Percentiles rank a stretch among this genome's conserved stretches.
Conservation (phyloP, 225 moss, liverwort and hornwort genomes). For the Thuidium tamariscinum region DNA sequence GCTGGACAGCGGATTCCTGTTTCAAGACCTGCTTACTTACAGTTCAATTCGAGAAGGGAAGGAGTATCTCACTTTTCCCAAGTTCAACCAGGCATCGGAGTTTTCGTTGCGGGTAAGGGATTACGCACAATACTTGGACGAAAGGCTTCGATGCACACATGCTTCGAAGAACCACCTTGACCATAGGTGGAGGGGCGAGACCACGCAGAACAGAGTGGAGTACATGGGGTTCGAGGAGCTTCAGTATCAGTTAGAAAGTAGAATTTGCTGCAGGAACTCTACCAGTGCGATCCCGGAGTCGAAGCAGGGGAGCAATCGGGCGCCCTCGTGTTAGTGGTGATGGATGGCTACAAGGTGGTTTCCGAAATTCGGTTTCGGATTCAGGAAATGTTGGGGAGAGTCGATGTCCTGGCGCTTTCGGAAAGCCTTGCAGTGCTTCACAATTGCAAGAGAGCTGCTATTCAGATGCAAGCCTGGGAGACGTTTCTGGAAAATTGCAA, state of each 20-base stretch:
- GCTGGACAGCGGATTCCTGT: conserved; percentile 46
- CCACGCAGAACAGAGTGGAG: conserved; percentile 1
- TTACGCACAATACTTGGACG: conserved; percentile 34
- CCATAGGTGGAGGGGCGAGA: conserved; percentile 12
- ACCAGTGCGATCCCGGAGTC: conserved; percentile 8
- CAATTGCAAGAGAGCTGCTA: conserved; percentile 18
- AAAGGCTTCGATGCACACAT: conserved; percentile 27
- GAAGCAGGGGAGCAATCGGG: conserved; percentile 15
- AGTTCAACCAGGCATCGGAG: conserved; percentile 1
- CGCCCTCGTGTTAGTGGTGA: conserved; percentile 31
- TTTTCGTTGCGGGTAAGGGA: conserved; percentile 17
- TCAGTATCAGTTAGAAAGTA: conserved; percentile 14
- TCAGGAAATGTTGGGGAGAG: conserved; percentile 20
- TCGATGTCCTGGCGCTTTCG: conserved; percentile 6
- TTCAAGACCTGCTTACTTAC: conserved; percentile 30
- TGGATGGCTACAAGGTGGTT: conserved; percentile 30
- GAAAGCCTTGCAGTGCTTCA: conserved; percentile 26
- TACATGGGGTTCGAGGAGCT: conserved; percentile 24
- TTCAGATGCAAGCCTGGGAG: conserved; percentile 14
- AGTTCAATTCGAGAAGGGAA: neutral
- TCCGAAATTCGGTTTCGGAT: conserved; percentile 25
- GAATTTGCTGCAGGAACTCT: conserved; percentile 24
- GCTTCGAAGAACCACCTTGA: conserved; percentile 32
- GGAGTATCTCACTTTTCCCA: conserved; percentile 24
- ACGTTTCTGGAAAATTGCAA: conserved; percentile 26